A percentile compares a stretch with the other conserved stretches of the same genome.
Evolutionary conservation across 306 rosid species (phyloP).

Genomic region (Prosopis cineraria): DNA sequence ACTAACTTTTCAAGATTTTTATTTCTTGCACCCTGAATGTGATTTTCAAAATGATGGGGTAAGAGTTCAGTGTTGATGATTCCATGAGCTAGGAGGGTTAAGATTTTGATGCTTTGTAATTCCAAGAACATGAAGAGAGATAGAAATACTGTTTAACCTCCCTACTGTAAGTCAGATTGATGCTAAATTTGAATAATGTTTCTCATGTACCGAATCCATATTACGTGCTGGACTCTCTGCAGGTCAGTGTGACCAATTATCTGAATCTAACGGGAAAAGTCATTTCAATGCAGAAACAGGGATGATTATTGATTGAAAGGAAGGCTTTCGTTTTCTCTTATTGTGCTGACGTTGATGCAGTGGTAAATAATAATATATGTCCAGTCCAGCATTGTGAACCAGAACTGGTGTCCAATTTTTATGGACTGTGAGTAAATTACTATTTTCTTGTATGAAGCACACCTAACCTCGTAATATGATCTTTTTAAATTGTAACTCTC

Average conservation of each 20-base stretch:
- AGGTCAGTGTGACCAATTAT: slow-evolving; percentile 27
- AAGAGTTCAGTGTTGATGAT: not conserved
- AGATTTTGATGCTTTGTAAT: slow-evolving; percentile 19
- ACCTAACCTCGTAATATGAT: too few species aligned
- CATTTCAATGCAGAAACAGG: slow-evolving; percentile 19
- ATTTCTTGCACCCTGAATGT: slow-evolving; percentile 9
- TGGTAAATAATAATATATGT: slow-evolving; percentile 16
- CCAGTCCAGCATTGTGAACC: slow-evolving; percentile 8
- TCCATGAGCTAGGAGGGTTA: not conserved
- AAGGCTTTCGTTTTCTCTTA: not conserved
- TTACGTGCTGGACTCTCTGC: slow-evolving; percentile 8
- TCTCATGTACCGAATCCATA: not conserved
- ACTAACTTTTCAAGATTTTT: not conserved
- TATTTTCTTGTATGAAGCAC: not conserved
- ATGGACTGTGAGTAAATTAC: not conserved
- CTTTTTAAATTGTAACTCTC: not conserved
- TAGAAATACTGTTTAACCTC: not conserved
- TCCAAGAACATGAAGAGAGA: not conserved
- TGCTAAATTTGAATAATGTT: not conserved
- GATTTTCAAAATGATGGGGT: not conserved
- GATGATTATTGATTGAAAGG: slow-evolving; percentile 16
- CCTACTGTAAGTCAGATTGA: not conserved
- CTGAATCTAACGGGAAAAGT: not conserved
- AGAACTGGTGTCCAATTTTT: slow-evolving; percentile 2
- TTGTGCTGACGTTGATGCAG: slow-evolving; percentile 11